A percentile compares a stretch with the other conserved stretches of the same genome.
Conservation (phyloP, 2,329 filamentous ascomycete species). For the Thermothelomyces thermophilus region DNA sequence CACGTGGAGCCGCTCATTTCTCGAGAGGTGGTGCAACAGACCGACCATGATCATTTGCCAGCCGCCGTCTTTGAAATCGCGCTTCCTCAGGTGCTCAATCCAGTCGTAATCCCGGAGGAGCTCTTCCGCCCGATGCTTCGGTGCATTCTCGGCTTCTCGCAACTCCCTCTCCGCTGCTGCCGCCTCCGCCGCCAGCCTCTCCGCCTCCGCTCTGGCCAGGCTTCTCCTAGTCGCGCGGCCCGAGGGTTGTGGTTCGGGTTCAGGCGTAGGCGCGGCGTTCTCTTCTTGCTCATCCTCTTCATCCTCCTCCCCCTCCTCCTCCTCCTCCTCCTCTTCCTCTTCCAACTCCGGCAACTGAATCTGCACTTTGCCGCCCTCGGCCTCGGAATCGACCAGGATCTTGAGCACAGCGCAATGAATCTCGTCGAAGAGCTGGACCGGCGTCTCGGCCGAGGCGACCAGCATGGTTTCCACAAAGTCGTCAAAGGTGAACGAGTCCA, state of each 20-base stretch:
- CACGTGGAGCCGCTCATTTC: conserved; percentile 61
- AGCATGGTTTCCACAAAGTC: conserved; percentile 87
- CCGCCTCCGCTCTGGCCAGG: conserved; percentile 72
- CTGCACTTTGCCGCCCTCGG: conserved; percentile 70
- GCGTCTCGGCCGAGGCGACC: conserved; percentile 63
- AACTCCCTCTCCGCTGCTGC: conserved; percentile 47
- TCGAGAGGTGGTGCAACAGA: conserved; percentile 76
- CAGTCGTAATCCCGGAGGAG: conserved; percentile 70
- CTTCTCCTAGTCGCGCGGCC: conserved; percentile 78
- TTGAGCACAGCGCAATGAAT: conserved; percentile 89
- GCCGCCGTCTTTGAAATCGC: conserved; percentile 79
- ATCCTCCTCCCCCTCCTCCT: conserved; percentile 40
- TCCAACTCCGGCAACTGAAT: conserved; percentile 71
- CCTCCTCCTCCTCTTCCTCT: conserved; percentile 62
- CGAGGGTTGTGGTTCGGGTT: conserved; percentile 61
- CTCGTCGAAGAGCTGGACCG: conserved; percentile 82
- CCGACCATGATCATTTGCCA: conserved; percentile 91
- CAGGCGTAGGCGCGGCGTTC: conserved; percentile 49
- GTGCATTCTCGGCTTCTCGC: conserved; percentile 40
- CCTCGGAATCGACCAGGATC: conserved; percentile 69
- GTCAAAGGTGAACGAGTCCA: conserved; percentile 97
- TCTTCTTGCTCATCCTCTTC: conserved; percentile 43
- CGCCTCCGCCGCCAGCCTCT: conserved; percentile 56
- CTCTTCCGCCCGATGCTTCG: conserved; percentile 65
- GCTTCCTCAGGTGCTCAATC: conserved; percentile 75